phyloP scores from a whole-genome alignment of 83 land plant species.

The Larix sibirica region DNA sequence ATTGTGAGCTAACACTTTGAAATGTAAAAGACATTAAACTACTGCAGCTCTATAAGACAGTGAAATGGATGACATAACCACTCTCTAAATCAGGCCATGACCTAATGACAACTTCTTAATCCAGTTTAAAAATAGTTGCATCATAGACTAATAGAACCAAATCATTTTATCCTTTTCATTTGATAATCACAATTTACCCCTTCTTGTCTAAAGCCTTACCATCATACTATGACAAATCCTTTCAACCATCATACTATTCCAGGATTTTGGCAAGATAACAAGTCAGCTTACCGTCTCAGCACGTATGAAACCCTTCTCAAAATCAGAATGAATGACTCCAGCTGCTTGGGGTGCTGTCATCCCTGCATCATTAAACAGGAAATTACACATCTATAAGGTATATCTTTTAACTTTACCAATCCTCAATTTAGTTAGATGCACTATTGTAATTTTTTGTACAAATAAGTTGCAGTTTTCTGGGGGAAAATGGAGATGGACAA shows the following conservation, averaged over 20 bases:
- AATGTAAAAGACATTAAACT: background rate
- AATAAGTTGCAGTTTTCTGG: background rate
- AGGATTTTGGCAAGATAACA: background rate
- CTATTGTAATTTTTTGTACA: background rate
- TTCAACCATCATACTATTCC: too few species aligned
- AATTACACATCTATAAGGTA: constrained; percentile 3
- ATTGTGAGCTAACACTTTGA: background rate
- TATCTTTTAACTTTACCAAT: background rate
- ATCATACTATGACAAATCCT: background rate
- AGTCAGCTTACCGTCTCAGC: constrained; percentile 89
- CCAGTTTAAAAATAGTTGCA: background rate
- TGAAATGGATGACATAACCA: background rate
- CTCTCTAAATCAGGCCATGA: background rate
- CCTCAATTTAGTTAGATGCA: background rate
- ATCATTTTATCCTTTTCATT: background rate
- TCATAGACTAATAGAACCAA: background rate
- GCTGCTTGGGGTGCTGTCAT: constrained; percentile 99
- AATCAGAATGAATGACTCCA: constrained; percentile 98
- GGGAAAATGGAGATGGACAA: background rate
- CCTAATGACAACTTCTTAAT: background rate
- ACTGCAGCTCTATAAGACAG: background rate
- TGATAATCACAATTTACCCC: background rate
- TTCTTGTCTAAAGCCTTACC: background rate
- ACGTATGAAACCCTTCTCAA: constrained; percentile 97
- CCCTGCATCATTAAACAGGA: constrained; percentile 41